Evolutionary conservation across 805 yeast genomes (phyloP), one percentile per base, ranked within the genome.

Genomic region (Kazachstania psychrophila): DNA sequence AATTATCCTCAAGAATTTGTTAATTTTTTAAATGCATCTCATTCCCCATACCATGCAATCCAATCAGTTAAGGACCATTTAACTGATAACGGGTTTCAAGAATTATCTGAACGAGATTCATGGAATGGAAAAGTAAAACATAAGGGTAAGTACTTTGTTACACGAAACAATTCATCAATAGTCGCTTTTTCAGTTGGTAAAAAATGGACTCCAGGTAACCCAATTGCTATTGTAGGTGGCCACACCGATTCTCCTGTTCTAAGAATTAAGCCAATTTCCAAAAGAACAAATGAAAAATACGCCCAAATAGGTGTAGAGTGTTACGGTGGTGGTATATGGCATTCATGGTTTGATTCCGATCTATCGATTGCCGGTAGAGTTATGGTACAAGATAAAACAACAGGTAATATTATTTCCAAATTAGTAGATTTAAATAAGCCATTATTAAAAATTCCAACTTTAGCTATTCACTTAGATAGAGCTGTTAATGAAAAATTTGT

Each of bases 321-420:
- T 34, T 89, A 89, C 53, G 97, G 98, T 39, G 97, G 97, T 24
- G 92, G 95, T 34, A 77, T 88, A 38, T 92, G 96, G 77, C 96
- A 85, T 56, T 75, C 95, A 5, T 89, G 97, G 96, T 89, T 92
- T 54, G 98, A 89, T 59, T 75, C 96, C 41, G 96, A 89, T 58
- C 69, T 92, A 48, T 72, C 89, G 26, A 65, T 87, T 41, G 97
- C 96, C 7, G 98, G 98, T 12, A 70, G 97, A 47, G 95, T 89
- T 1, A 79, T 79, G 54, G 80, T 84, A 13, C 68, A 63, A 28
- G 70, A 69, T 23, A 51, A 56, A 13, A 61, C 57, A 5, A 26
- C 54, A 16, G 79, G 74, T 7, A 65, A 69, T 37, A 69, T 62
- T 39, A 72, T 73, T 33, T 73, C 95, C 3, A 76, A 70, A 51